Evolutionary conservation across 129 eudicot species (phyloP), one percentile per base, ranked within the genome.

Genomic region (Helichrysum umbraculigerum): DNA sequence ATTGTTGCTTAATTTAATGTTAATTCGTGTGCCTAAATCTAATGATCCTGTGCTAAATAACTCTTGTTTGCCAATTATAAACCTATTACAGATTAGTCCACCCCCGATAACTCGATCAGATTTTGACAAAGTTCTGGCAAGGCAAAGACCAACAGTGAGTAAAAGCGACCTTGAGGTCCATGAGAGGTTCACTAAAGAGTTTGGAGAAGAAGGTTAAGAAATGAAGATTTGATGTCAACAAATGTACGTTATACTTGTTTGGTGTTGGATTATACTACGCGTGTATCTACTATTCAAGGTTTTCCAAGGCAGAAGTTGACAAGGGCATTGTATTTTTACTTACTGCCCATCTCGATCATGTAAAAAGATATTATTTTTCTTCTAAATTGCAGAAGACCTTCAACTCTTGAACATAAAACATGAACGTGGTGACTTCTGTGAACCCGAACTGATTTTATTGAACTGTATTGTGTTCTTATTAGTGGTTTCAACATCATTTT

Each of bases 121-220:
- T 78, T 90, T 93, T 58, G 97, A 93, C n/a, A 90, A 90, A 80
- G 98, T 93, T 71, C 81, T 93, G 66, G 79, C 72, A 14, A 66
- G 73, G 64, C 79, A 76, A 52, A 65, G 50, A 50, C 66, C 72
- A 19, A 76, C 73, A 0, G 79, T 76, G n/a, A 65, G 72, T 51
- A 93, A 93, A 88, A 25, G 89, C 34, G 97, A 93, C 71, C 98
- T 93, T 41, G 98, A 90, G 34, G 90, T 90, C 33, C 98, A 92
- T 57, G 96, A 93, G 86, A 83, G 91, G 79, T 93, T 93, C 81
- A 93, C 96, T 7, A 85, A 87, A 80, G 98, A 93, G 79, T 93
- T 93, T 74, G 98, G 98, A 12, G 98, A 93, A 83, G 98, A 93
- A 85, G 98, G 98, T 64, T 93, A 83, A 89, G 20, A 22, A 70